Evolutionary conservation across 768 basidiomycete genomes (phyloP), one percentile per base, ranked within the genome.

Genomic region (Phanerochaete carnosa): DNA sequence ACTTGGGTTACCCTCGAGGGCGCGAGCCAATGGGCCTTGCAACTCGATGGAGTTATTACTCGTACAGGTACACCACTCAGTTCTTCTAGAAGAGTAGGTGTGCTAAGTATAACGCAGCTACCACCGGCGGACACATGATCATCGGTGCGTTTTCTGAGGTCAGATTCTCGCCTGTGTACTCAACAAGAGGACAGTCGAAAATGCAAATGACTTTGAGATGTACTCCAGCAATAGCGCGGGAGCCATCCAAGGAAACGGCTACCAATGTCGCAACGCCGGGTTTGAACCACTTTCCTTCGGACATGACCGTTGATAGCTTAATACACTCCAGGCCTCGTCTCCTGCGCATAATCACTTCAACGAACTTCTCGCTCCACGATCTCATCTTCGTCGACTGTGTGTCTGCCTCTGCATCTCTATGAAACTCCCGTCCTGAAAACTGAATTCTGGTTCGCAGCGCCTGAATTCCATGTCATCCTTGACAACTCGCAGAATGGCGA

Each of bases 131-230:
- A 1, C 68, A 73, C 58, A 73, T 73, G 72, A 70, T 73, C 47
- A 63, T 65, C 37, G 39, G 54, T 55, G n/a, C n/a, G 54, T 35
- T 6, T 15, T 23, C 30, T 35, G 46, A 47, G 4, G n/a, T 26
- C 22, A 9, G 13, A 6, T 23, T 3, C 22, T 19, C 16, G 9
- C 39, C 39, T n/a, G 47, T 49, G n/a, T 49, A 25, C 26, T 55
- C 5, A 55, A 11, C 22, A 5, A 7, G n/a, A 26, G 9, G 39
- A 16, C 54, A 55, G 66, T 73, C 23, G 49, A 68, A 39, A 70
- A 72, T 53, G 68, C 72, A 29, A 63, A 67, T 45, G 70, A 73
- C 63, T 72, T 73, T 54, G 72, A 73, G 58, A 66, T 73, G 54
- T 73, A 63, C 58, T 70, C 69, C 26, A 66, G 67, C 45, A 73